Evolutionary conservation across 352 stramenopile genomes (phyloP).

Genomic region (Pythium scleroteichum): DNA sequence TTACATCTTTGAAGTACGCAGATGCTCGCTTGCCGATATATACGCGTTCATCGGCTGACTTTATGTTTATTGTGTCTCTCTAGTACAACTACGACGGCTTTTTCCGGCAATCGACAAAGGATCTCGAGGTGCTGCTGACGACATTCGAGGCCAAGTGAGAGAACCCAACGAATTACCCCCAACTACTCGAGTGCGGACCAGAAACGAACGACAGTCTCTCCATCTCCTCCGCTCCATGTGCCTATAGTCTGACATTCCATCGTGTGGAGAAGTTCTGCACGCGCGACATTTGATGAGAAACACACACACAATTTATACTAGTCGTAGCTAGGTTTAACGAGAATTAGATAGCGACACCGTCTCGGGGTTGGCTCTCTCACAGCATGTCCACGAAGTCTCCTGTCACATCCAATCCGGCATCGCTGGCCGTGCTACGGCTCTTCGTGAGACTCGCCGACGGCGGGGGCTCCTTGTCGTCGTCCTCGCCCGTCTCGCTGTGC

Average conservation of each 20-base stretch:
- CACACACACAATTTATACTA: conserved; percentile 10
- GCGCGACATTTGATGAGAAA: conserved; percentile 2
- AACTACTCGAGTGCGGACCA: conserved; percentile 1
- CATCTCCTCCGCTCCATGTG: neutral
- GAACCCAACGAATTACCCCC: neutral
- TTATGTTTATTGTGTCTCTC: conserved; percentile 15
- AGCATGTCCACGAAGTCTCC: conserved; percentile 66
- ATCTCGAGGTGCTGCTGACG: conserved; percentile 62
- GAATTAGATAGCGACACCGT: conserved; percentile 25
- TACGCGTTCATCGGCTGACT: neutral
- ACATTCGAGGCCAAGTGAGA: conserved; percentile 52
- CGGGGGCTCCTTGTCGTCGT: conserved; percentile 26
- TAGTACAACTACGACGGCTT: conserved; percentile 88
- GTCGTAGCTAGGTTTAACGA: conserved; percentile 27
- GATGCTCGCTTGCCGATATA: neutral
- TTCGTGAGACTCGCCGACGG: conserved; percentile 14
- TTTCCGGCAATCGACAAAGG: conserved; percentile 75
- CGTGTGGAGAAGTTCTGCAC: no score
- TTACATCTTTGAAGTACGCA: conserved; percentile 88
- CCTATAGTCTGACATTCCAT: neutral
- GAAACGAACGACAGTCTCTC: conserved; percentile 14
- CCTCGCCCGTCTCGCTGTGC: conserved; percentile 28
- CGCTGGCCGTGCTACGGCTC: conserved; percentile 9
- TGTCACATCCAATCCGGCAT: neutral
- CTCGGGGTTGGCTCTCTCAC: conserved; percentile 26